Percentiles rank a stretch among this genome's conserved stretches.
These are phyloP conservation scores for Naumovozyma baii DNA, from an alignment of 805 yeast species.

Conservation along the genomic window DNA sequence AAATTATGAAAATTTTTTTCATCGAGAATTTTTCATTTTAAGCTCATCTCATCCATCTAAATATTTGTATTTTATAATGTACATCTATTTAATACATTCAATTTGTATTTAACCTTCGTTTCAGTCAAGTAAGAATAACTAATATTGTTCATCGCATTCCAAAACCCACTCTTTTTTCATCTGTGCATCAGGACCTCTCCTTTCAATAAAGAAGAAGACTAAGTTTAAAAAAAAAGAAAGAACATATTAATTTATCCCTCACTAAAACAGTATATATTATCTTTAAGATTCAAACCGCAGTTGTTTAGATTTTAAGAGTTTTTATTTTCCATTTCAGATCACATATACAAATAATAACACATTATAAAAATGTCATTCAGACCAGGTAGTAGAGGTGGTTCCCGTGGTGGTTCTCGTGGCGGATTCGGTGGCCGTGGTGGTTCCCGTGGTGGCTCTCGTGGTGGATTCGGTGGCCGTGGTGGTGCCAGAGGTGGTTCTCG, in stretches of 20 bases:
- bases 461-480: conserved; percentile 34
- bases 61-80: no score
- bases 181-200: neutral
- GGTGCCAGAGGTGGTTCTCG: conserved; percentile 45
- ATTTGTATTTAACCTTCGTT: neutral
- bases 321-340: neutral
- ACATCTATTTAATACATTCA: neutral
- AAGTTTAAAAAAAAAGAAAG: neutral
- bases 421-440: conserved; percentile 43
- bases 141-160: neutral
- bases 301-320: no score
- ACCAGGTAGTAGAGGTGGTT: conserved; percentile 45
- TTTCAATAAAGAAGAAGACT: neutral
- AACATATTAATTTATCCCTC: neutral
- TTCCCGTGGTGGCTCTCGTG: conserved; percentile 35
- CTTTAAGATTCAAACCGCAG: no score
- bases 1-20: neutral
- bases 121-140: neutral
- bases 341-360: neutral
- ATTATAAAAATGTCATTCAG: conserved; percentile 59
- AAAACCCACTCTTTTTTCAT: neutral
- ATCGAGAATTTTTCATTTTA: neutral
- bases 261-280: no score
- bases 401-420: conserved; percentile 37
- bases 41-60: conserved; percentile 1